Percentiles rank a stretch among this genome's conserved stretches.
Conservation (phyloP, 495 filamentous ascomycete genomes). For the Parachaetomium inaequale region DNA sequence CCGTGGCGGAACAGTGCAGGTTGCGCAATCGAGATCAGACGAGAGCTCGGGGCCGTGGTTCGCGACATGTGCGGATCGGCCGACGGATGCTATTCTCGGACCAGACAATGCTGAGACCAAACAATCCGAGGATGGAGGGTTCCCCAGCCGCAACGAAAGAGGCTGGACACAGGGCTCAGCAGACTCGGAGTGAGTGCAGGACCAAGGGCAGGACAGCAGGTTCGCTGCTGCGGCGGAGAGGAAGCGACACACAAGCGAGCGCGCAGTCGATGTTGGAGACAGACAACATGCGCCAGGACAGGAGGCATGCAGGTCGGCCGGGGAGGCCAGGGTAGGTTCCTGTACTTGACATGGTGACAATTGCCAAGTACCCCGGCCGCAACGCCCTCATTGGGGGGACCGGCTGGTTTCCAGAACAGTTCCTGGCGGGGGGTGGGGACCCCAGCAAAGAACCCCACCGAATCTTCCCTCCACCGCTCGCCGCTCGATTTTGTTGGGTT, state of each 20-base stretch:
- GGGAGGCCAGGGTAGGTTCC: constrained; percentile 18
- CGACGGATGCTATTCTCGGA: neutral
- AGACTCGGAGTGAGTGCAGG: too few species aligned
- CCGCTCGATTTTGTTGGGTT: constrained; percentile 3
- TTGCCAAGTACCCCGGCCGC: constrained; percentile 22
- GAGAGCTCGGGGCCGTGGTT: constrained; percentile 7
- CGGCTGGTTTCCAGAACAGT: constrained; percentile 29
- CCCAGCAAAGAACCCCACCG: constrained; percentile 10
- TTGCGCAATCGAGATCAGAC: constrained; percentile 4
- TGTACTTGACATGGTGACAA: constrained; percentile 5
- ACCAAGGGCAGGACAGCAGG: neutral
- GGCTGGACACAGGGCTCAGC: neutral
- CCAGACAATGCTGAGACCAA: neutral
- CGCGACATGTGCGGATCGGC: constrained; percentile 9
- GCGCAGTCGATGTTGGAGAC: constrained; percentile 19
- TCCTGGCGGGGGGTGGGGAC: constrained; percentile 17
- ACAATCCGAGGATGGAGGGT: neutral
- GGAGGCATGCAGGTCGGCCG: constrained; percentile 21
- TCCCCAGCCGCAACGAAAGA: neutral
- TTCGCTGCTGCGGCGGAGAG: constrained; percentile 1
- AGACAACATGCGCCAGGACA: too few species aligned
- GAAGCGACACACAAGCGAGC: constrained; percentile 4
- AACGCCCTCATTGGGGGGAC: constrained; percentile 17
- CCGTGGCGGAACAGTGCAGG: neutral
- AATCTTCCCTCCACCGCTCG: neutral